Base-by-base conservation (phyloP, 345 rosid genomes). In the Salix caprea region DNA sequence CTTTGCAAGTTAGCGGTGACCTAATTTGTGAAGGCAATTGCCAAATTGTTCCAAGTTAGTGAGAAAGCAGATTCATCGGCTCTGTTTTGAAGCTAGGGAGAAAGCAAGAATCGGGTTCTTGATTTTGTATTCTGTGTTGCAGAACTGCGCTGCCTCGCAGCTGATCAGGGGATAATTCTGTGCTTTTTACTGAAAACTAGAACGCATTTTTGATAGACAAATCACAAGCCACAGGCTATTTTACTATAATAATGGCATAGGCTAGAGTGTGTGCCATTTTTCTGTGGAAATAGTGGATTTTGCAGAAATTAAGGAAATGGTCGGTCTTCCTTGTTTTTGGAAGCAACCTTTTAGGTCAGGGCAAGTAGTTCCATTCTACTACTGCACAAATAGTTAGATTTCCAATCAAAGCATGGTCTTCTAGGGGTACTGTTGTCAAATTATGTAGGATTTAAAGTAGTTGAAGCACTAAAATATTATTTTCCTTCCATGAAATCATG, bases 121-220 rank as follows among this genome's bases (percentile, higher is more conserved):
- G 14, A 34, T 39, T 58, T 66, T 50, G 32, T 37, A 52, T 72
- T 44, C 30, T 56, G 37, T 44, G 40, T 1, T 76, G 28, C 24
- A 21, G 4, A 3, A 54, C 28, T 23, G 24, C 28, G 21, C 28
- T 23, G 24, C 28, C 23, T 12, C 16, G 52, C 18, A 12, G 61
- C 26, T 52, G 67, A 34, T 34, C 36, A 9, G 67, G 72, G 70
- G 69, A 56, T 65, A 60, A 26, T 52, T 71, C 78, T 52, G 52
- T 37, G 77, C 46, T 76, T 84, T 75, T 83, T 81, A 71, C 86
- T 85, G 89, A 86, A 89, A 86, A 87, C 89, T 77, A 85, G 85
- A 85, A 75, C 64, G 69, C 18, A 61, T 67, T 80, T 62, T 65
- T 74, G 68, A 79, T 42, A 61, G 79, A 71, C 40, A 70, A 84